Conservation (phyloP, 1,284 basidiomycete genomes). For the Ceratorhiza oryzae-sativae region DNA sequence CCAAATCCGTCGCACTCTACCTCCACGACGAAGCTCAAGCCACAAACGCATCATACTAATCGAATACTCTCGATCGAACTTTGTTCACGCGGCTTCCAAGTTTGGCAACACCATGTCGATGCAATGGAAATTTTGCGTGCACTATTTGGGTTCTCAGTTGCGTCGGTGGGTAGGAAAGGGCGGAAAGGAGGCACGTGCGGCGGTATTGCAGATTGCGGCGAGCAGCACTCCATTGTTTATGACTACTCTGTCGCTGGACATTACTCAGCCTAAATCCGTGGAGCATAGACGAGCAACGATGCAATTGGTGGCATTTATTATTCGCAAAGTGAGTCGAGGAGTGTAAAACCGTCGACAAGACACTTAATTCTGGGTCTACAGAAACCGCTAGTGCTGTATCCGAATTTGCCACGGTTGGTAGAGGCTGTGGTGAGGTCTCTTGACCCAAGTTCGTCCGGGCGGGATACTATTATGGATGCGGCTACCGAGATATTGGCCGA, state of each 20-base stretch:
- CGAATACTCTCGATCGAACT: constrained; percentile 86
- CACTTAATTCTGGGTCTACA: constrained; percentile 48
- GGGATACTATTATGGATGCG: constrained; percentile 87
- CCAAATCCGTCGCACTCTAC: constrained; percentile 80
- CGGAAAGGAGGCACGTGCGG: constrained; percentile 73
- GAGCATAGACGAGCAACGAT: constrained; percentile 88
- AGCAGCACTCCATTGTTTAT: constrained; percentile 91
- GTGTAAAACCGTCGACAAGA: background rate
- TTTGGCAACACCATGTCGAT: constrained; percentile 95
- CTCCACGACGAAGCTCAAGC: constrained; percentile 66
- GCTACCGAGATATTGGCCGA: constrained; percentile 93
- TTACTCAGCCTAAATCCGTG: constrained; percentile 78
- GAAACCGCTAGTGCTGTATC: constrained; percentile 86
- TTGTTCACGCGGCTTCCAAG: constrained; percentile 86
- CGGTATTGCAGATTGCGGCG: constrained; percentile 84
- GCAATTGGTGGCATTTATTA: constrained; percentile 93
- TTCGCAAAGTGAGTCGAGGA: constrained; percentile 71
- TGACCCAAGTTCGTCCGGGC: constrained; percentile 86
- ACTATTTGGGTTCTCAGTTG: constrained; percentile 83
- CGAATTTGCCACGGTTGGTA: constrained; percentile 85
- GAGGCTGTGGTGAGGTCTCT: constrained; percentile 97
- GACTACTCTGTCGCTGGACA: constrained; percentile 91
- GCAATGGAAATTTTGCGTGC: constrained; percentile 88
- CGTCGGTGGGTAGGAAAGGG: constrained; percentile 66
- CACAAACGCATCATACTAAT: constrained; percentile 57